These are phyloP conservation scores for Apiosordaria backusii DNA, from an alignment of 495 filamentous ascomycete species.

Conservation along the genomic window DNA sequence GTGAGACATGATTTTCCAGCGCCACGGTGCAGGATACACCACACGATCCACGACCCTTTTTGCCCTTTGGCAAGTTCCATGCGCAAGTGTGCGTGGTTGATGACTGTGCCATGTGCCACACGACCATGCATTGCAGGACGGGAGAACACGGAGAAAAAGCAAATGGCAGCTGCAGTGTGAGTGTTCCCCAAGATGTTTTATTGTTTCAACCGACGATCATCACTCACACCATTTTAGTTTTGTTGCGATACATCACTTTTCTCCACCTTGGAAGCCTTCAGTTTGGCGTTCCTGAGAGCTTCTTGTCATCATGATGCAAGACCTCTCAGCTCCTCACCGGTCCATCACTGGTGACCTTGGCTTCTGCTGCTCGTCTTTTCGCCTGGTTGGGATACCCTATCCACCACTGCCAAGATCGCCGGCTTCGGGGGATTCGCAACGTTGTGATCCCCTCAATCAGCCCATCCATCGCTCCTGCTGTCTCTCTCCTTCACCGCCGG, in stretches of 20 bases:
- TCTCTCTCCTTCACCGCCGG: conserved; percentile 7
- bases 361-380: neutral
- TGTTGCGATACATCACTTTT: neutral
- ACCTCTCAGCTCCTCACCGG: neutral
- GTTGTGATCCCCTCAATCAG: neutral
- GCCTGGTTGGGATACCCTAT: neutral
- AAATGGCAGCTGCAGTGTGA: neutral
- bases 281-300: neutral
- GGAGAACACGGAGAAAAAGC: neutral
- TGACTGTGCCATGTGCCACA: neutral
- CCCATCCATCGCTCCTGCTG: neutral
- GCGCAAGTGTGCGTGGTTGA: neutral
- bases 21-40: conserved; percentile 4
- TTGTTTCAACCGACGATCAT: neutral
- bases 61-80: neutral
- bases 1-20: conserved; percentile 3
- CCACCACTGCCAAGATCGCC: neutral
- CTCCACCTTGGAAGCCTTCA: neutral
- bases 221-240: neutral
- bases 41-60: neutral
- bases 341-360: neutral
- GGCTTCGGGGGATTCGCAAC: neutral
- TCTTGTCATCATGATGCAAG: neutral
- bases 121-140: neutral
- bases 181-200: neutral